Conservation (phyloP, 2,329 filamentous ascomycete genomes). For the Fusarium sambucinum region DNA sequence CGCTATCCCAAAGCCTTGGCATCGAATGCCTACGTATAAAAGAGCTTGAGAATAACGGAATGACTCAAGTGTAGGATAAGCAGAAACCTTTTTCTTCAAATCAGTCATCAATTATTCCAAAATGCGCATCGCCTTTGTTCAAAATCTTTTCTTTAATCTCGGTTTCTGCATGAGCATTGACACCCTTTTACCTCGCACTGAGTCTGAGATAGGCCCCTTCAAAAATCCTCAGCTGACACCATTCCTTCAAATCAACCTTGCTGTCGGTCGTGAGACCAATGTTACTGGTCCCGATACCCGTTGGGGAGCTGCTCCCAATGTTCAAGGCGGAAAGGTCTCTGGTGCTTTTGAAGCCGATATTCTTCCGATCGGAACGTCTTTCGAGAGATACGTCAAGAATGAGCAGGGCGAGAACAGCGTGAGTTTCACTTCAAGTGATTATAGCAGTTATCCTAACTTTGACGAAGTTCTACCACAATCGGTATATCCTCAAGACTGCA, state of each 20-base stretch:
- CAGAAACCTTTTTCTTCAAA: too few relatives aligned
- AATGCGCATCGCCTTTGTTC: not conserved
- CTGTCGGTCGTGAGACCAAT: not conserved
- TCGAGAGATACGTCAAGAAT: constrained; percentile 4
- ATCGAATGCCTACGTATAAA: not conserved
- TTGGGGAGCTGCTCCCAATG: not conserved
- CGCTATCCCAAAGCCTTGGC: not conserved
- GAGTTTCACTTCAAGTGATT: too few relatives aligned
- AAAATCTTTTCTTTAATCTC: not conserved
- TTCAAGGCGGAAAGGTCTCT: not conserved
- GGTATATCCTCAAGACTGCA: constrained; percentile 8
- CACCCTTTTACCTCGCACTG: not conserved
- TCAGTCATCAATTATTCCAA: too few relatives aligned
- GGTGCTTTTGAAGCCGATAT: constrained; percentile 21
- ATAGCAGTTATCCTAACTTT: not conserved
- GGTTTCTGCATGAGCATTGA: not conserved
- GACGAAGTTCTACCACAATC: constrained; percentile 6
- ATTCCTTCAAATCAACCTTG: constrained; percentile 11
- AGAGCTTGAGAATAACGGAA: too few relatives aligned
- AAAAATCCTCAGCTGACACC: not conserved
- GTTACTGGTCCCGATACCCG: constrained; percentile 13
- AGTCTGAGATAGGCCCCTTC: not conserved
- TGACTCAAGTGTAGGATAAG: too few relatives aligned
- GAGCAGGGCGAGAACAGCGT: constrained; percentile 18
- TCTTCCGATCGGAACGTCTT: constrained; percentile 1